A percentile compares a stretch with the other conserved stretches of the same genome.
These are phyloP conservation scores for Fusarium verticillioides DNA, from an alignment of 2,329 filamentous ascomycete species.

Conservation along the genomic window DNA sequence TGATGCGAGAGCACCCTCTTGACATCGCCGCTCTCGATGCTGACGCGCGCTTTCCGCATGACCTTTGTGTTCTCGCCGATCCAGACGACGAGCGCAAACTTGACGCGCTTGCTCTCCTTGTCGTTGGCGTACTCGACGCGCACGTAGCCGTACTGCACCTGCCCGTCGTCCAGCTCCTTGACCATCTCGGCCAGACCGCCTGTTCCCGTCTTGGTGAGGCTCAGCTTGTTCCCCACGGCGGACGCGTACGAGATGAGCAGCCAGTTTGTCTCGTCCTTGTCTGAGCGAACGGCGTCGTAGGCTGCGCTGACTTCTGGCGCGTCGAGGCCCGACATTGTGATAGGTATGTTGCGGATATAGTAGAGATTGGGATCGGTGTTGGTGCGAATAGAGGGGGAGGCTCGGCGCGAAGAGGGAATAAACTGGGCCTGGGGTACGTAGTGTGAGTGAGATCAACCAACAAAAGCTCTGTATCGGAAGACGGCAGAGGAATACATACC, in stretches of 20 bases:
- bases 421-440: slow-evolving; percentile 29
- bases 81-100: slow-evolving; percentile 76
- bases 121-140: slow-evolving; percentile 78
- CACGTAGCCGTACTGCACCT: slow-evolving; percentile 75
- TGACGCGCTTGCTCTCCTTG: slow-evolving; percentile 74
- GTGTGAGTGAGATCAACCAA: not conserved
- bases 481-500: not conserved
- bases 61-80: slow-evolving; percentile 73
- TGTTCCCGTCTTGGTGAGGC: slow-evolving; percentile 66
- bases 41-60: slow-evolving; percentile 76
- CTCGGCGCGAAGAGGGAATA: slow-evolving; percentile 8
- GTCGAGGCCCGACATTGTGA: slow-evolving; percentile 64
- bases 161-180: slow-evolving; percentile 64
- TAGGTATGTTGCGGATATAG: not conserved
- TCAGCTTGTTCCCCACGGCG: slow-evolving; percentile 65
- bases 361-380: slow-evolving; percentile 10
- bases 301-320: slow-evolving; percentile 69
- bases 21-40: slow-evolving; percentile 73
- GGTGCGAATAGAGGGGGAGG: slow-evolving; percentile 4
- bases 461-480: slow-evolving; percentile 2
- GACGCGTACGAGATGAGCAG: slow-evolving; percentile 71
- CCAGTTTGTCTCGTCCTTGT: slow-evolving; percentile 75
- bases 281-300: slow-evolving; percentile 74
- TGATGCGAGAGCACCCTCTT: slow-evolving; percentile 73
- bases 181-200: slow-evolving; percentile 70